phyloP scores from a whole-genome alignment of 2,329 filamentous ascomycete species.

The Colletotrichum costaricense region DNA sequence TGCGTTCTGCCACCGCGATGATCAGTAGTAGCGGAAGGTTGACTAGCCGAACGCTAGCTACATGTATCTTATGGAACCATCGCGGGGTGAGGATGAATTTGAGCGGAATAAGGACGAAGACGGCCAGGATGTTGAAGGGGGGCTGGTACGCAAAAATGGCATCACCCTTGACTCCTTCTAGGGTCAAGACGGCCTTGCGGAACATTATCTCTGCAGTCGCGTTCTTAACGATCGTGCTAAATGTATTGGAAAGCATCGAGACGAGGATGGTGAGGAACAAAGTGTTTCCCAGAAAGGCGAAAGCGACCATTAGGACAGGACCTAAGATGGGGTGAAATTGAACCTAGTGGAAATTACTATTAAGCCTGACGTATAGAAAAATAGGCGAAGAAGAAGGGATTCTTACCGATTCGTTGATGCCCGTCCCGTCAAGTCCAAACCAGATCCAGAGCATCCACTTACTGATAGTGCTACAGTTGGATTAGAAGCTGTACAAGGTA shows the following conservation, averaged over 20 bases:
- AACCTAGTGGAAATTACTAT: slow-evolving; percentile 50
- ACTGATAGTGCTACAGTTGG: slow-evolving; percentile 68
- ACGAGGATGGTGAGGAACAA: slow-evolving; percentile 91
- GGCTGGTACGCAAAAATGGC: slow-evolving; percentile 86
- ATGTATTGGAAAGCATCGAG: slow-evolving; percentile 87
- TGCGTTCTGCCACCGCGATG: slow-evolving; percentile 78
- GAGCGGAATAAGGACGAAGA: slow-evolving; percentile 79
- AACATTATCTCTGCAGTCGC: slow-evolving; percentile 88
- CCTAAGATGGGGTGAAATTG: slow-evolving; percentile 85
- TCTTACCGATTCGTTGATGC: slow-evolving; percentile 67
- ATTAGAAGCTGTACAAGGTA: neutral
- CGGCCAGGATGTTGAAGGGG: slow-evolving; percentile 84
- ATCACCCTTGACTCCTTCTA: slow-evolving; percentile 88
- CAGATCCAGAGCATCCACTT: slow-evolving; percentile 96
- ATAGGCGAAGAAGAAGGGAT: neutral
- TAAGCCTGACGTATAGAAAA: slow-evolving; percentile 17
- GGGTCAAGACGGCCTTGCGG: slow-evolving; percentile 81
- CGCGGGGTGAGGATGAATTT: slow-evolving; percentile 82
- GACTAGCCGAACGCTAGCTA: slow-evolving; percentile 77
- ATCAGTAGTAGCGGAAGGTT: slow-evolving; percentile 81
- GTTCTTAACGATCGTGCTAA: slow-evolving; percentile 80
- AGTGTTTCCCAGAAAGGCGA: slow-evolving; percentile 88
- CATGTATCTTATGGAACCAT: slow-evolving; percentile 93
- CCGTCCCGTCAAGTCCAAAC: slow-evolving; percentile 84
- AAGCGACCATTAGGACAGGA: slow-evolving; percentile 83